phyloP scores from a whole-genome alignment of 768 basidiomycete species.

The Russula abietina region DNA sequence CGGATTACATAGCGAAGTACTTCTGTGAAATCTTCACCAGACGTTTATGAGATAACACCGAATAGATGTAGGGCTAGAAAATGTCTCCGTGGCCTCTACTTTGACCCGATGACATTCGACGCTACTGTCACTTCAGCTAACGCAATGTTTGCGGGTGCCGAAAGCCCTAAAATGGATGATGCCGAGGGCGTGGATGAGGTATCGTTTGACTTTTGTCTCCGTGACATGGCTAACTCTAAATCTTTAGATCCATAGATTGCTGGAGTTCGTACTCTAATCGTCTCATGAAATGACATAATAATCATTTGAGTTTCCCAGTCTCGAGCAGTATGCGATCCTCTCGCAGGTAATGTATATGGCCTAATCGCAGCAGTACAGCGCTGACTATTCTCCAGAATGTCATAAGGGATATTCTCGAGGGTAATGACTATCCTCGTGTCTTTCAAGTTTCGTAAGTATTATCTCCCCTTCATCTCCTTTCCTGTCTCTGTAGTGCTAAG shows the following conservation, averaged over 20 bases:
- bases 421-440: conserved; percentile 14
- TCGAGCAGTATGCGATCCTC: conserved; percentile 18
- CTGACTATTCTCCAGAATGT: conserved; percentile 2
- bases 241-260: conserved; percentile 7
- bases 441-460: conserved; percentile 21
- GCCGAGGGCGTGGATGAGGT: conserved; percentile 15
- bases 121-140: background rate
- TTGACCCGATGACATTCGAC: conserved; percentile 6
- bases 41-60: background rate
- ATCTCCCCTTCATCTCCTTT: background rate
- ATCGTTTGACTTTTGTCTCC: background rate
- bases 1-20: conserved; percentile 8
- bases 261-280: conserved; percentile 10
- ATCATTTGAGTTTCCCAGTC: background rate
- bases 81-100: background rate
- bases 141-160: background rate
- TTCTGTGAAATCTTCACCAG: background rate
- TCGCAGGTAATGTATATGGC: conserved; percentile 8
- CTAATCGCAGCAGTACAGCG: background rate
- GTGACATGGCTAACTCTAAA: background rate
- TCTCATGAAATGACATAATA: background rate
- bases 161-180: background rate
- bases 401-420: conserved; percentile 18
- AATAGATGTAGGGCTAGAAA: conserved; percentile 15
- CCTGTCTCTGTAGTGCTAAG: background rate